A percentile compares a stretch with the other conserved stretches of the same genome.
Evolutionary conservation across 768 basidiomycete species (phyloP).

Genomic region (Rhodotorula kratochvilovae): DNA sequence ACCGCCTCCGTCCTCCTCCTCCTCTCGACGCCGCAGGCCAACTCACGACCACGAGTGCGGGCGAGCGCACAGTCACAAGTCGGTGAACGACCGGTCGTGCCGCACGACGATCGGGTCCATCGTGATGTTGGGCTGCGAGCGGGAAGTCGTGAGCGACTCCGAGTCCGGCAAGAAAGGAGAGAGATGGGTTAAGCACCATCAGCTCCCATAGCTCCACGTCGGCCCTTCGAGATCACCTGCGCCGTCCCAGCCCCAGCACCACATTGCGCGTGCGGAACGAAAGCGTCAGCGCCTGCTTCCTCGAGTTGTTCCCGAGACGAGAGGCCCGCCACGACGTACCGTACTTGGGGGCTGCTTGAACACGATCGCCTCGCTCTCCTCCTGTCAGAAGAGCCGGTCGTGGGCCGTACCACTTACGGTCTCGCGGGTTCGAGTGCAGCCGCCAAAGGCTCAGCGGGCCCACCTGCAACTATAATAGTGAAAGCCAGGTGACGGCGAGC

Average conservation of each 20-base stretch:
- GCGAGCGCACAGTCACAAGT: conserved; percentile 7
- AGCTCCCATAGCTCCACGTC: conserved; percentile 96
- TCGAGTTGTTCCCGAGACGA: too few species aligned
- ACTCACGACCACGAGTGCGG: too few species aligned
- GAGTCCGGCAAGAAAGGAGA: neutral
- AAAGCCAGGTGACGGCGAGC: too few species aligned
- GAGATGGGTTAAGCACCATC: neutral
- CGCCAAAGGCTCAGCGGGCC: too few species aligned
- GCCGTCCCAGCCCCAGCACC: conserved; percentile 99
- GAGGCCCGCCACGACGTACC: too few species aligned
- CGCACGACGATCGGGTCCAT: conserved; percentile 39
- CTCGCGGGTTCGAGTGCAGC: conserved; percentile 91
- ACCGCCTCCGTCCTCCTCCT: neutral
- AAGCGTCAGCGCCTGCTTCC: too few species aligned
- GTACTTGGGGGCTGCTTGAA: conserved; percentile 78
- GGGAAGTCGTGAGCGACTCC: neutral
- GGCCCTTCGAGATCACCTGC: conserved; percentile 96
- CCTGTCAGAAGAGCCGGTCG: conserved; percentile 87
- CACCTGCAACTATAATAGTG: too few species aligned
- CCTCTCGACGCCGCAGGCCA: too few species aligned
- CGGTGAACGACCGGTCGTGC: conserved; percentile 40
- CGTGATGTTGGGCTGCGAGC: conserved; percentile 34
- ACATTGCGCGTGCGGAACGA: conserved; percentile 57
- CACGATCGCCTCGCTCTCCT: conserved; percentile 70
- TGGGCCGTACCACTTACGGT: conserved; percentile 95